Evolutionary conservation across 495 filamentous ascomycete genomes (phyloP), one percentile per base, ranked within the genome.

Genomic region (Aspergillus ostianus): DNA sequence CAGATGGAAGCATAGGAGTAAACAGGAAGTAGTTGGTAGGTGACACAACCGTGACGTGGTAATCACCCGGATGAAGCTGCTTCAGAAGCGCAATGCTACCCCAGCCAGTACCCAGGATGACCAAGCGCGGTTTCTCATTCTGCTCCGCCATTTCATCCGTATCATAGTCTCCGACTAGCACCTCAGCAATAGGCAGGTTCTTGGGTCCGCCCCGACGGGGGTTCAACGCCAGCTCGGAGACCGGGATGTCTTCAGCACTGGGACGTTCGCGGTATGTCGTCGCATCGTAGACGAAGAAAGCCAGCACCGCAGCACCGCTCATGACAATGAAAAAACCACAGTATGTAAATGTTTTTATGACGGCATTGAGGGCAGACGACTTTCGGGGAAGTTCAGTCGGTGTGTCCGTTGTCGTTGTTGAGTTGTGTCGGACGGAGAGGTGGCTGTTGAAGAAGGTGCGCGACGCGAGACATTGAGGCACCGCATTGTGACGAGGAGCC

Each of bases 21-120:
- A 98, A 99, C 44, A 98, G 73, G 76, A 99, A 99, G 75, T 98
- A 95, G 64, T 98, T 98, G 29, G 87, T 88, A 1, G 95, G 93
- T 0, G 90, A 94, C 47, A 99, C 87, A 41, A 98, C 90, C 13
- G 92, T 97, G 64, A 98, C 85, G 71, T 98, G 92, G 68, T 97
- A 98, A 62, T 95, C 87, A 6, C 90, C 91, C 3, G 92, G 88
- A 50, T 93, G 87, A 57, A 99, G 77, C 56, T 88, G 88, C 76
- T 99, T 99, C 18, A 99, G 74, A 46, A 99, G 77, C 19, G 93
- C 90, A 58, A 99, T 87, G 64, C 90, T 92, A 53, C 92, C 95
- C 95, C 95, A 99, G 26, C 95, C 95, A 12, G 91, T 92, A 6
- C 95, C 95, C 51, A 99, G 73, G 26, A 99, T 87, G 9, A 99